These are phyloP conservation scores for Somion occarium DNA, from an alignment of 1,284 basidiomycete species.

Conservation along the genomic window DNA sequence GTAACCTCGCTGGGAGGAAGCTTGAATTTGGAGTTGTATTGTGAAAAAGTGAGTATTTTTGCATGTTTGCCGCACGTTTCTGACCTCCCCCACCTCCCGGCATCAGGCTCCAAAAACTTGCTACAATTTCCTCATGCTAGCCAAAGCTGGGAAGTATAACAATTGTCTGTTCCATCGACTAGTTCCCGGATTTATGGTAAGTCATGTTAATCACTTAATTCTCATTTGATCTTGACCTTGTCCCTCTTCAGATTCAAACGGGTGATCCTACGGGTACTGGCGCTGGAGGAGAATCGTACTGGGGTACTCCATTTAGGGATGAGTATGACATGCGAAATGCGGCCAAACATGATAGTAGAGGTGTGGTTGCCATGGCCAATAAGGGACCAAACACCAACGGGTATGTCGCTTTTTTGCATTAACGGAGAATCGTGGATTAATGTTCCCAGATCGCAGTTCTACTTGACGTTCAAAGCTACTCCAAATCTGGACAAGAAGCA, in stretches of 20 bases:
- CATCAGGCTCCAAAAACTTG: slow-evolving; percentile 90
- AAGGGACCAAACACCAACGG: slow-evolving; percentile 83
- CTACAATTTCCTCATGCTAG: slow-evolving; percentile 95
- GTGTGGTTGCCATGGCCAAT: slow-evolving; percentile 88
- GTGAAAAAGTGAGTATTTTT: slow-evolving; percentile 68
- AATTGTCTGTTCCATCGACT: slow-evolving; percentile 88
- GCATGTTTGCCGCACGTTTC: background rate
- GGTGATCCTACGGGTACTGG: slow-evolving; percentile 98
- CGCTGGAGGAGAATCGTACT: slow-evolving; percentile 88
- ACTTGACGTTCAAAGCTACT: slow-evolving; percentile 79
- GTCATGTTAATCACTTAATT: slow-evolving; percentile 15
- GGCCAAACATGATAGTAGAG: slow-evolving; percentile 79
- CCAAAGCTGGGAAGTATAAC: slow-evolving; percentile 87
- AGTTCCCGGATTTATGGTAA: slow-evolving; percentile 95
- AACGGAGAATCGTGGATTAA: no score
- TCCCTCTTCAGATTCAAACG: slow-evolving; percentile 72
- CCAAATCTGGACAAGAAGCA: slow-evolving; percentile 84
- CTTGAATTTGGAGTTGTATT: slow-evolving; percentile 89
- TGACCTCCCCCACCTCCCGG: background rate
- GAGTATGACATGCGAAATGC: slow-evolving; percentile 85
- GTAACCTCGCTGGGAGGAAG: slow-evolving; percentile 84
- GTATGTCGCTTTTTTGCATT: no score
- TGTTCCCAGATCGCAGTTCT: slow-evolving; percentile 87
- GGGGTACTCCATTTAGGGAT: slow-evolving; percentile 94
- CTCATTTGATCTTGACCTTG: background rate